Base-by-base conservation (phyloP, 2,329 filamentous ascomycete genomes). In the Aspergillus texensis region DNA sequence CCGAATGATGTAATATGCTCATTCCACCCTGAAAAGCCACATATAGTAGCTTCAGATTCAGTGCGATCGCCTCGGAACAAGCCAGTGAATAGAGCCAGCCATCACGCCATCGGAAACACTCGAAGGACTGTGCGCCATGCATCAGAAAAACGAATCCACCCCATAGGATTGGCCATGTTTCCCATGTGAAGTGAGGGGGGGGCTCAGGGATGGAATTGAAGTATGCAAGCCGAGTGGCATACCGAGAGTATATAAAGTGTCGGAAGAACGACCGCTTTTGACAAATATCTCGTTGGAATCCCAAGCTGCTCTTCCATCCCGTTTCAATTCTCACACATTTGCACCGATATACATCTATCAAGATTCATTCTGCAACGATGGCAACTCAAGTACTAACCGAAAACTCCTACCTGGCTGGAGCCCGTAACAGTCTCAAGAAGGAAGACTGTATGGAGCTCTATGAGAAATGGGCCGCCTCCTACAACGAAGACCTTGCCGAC, bases 401-500 rank as follows among this genome's bases (percentile, higher is more conserved):
- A 30, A 64, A 64, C 57, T 16, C 45, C 19, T 57, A 70, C 61
- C 74, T 82, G n/a, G 70, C 72, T 36, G 77, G 78, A 39, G 79
- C 77, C 43, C 80, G 80, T 45, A 73, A 72, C 16, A 72, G 72
- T 39, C 70, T 68, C 26, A 75, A 68, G 62, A 72, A 71, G 6
- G 71, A 77, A 32, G 78, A 81, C 52, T 78, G 77, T 55, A 77
- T 75, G 63, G 67, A 67, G 11, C 67, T 82, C 45, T 83, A 83
- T 71, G 78, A 83, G 58, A 74, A 82, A 67, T 83, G 81, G 81
- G 80, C 81, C n/a, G 65, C 70, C 21, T 76, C 77, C 6, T 82
- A 83, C 69, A 76, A 83, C 68, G 70, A 73, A 1, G 79, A 83
- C 62, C 75, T 82, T 55, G 69, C 72, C 34, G 71, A 74, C 26